Evolutionary conservation across 495 filamentous ascomycete genomes (phyloP).

Genomic region (Penicillium coffeae): DNA sequence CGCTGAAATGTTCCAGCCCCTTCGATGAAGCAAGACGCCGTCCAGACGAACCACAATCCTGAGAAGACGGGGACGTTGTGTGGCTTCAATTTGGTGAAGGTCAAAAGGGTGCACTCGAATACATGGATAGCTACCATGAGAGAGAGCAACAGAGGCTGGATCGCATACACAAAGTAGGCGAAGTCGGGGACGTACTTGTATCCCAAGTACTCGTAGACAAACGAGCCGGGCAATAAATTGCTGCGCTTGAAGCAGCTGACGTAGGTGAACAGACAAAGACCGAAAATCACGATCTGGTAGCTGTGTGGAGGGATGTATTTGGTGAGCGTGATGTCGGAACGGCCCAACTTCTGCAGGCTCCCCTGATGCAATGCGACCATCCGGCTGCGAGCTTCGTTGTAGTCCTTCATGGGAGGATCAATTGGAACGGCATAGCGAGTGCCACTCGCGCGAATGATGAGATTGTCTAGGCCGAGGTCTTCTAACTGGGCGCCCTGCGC

Average conservation of each 20-base stretch:
- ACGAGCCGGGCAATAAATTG: conserved; percentile 55
- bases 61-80: conserved; percentile 52
- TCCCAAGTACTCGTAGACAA: conserved; percentile 46
- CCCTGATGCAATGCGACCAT: conserved; percentile 66
- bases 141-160: conserved; percentile 44
- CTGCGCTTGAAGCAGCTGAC: conserved; percentile 40
- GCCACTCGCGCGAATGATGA: conserved; percentile 50
- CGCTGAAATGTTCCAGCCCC: conserved; percentile 51
- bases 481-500: conserved; percentile 51
- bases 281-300: conserved; percentile 39
- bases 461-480: conserved; percentile 54
- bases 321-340: conserved; percentile 53
- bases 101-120: conserved; percentile 50
- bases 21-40: conserved; percentile 54
- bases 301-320: conserved; percentile 49
- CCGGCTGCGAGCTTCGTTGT: conserved; percentile 58
- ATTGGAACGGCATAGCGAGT: conserved; percentile 55
- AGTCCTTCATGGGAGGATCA: conserved; percentile 56
- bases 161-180: conserved; percentile 44
- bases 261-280: conserved; percentile 40
- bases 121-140: conserved; percentile 51
- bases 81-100: conserved; percentile 45
- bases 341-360: conserved; percentile 48
- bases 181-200: conserved; percentile 44
- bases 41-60: conserved; percentile 60